A percentile compares a stretch with the other conserved stretches of the same genome.
These are phyloP conservation scores for Jackrogersella minutella DNA, from an alignment of 495 filamentous ascomycete species.

Conservation along the genomic window DNA sequence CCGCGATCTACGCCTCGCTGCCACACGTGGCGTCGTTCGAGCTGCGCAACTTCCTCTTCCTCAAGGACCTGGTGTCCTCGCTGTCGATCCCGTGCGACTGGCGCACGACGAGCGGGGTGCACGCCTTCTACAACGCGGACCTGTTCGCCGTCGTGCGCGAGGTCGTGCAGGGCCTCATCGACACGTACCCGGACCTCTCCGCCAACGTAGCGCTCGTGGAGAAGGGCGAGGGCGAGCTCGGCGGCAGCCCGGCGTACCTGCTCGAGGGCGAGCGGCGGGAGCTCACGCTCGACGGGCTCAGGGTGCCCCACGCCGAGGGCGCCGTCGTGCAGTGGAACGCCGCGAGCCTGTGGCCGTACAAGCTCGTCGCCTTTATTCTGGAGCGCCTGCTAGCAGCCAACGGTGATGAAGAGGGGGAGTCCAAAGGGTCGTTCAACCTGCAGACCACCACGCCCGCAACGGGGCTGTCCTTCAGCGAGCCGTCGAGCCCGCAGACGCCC, in stretches of 20 bases:
- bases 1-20: slow-evolving; percentile 60
- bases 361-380: slow-evolving; percentile 72
- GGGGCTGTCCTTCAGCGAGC: slow-evolving; percentile 45
- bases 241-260: slow-evolving; percentile 41
- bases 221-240: slow-evolving; percentile 32
- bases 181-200: slow-evolving; percentile 61
- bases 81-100: slow-evolving; percentile 70
- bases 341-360: slow-evolving; percentile 78
- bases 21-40: slow-evolving; percentile 69
- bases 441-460: slow-evolving; percentile 78
- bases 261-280: slow-evolving; percentile 38
- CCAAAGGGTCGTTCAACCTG: slow-evolving; percentile 63
- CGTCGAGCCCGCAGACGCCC: no score
- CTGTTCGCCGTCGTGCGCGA: slow-evolving; percentile 59
- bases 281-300: slow-evolving; percentile 43
- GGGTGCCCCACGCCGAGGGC: slow-evolving; percentile 53
- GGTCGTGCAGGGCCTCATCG: slow-evolving; percentile 52
- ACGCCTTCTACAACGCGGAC: slow-evolving; percentile 60
- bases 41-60: slow-evolving; percentile 62
- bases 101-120: slow-evolving; percentile 57
- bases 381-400: slow-evolving; percentile 58
- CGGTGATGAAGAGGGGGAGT: slow-evolving; percentile 18
- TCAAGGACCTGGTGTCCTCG: slow-evolving; percentile 60
- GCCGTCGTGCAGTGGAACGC: slow-evolving; percentile 58
- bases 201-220: slow-evolving; percentile 42